Conservation (phyloP, 768 basidiomycete genomes). For the Leccinum longicurvipes region DNA sequence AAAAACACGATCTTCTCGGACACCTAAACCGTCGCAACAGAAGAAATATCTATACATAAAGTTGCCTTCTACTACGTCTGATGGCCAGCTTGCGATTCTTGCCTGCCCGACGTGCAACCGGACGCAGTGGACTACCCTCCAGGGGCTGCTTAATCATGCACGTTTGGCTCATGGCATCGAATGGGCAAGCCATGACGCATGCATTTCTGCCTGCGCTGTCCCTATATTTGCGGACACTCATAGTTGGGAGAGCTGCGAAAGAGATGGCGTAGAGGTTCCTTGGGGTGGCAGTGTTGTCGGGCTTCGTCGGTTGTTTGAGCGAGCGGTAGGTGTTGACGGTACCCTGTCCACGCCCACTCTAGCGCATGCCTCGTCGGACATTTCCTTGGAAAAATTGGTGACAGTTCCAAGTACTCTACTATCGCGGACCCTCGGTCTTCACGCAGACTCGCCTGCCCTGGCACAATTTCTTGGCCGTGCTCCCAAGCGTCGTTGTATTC, state of each 20-base stretch:
- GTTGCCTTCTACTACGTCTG: slow-evolving; percentile 26
- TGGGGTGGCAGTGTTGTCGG: slow-evolving; percentile 41
- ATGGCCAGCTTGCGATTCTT: slow-evolving; percentile 33
- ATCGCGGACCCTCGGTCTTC: slow-evolving; percentile 46
- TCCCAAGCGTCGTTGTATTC: slow-evolving; percentile 40
- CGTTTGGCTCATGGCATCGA: slow-evolving; percentile 47
- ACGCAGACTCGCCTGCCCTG: slow-evolving; percentile 49
- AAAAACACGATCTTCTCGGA: slow-evolving; percentile 28
- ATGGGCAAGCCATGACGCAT: slow-evolving; percentile 51
- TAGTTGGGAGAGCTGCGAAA: slow-evolving; percentile 35
- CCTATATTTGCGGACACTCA: slow-evolving; percentile 33
- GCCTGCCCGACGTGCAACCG: slow-evolving; percentile 43
- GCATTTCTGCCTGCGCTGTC: slow-evolving; percentile 44
- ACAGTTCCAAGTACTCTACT: slow-evolving; percentile 37
- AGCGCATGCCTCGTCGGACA: not conserved
- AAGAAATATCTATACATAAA: slow-evolving; percentile 43
- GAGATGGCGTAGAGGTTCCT: slow-evolving; percentile 35
- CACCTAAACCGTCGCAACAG: slow-evolving; percentile 25
- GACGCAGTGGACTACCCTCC: slow-evolving; percentile 48
- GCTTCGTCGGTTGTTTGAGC: slow-evolving; percentile 45
- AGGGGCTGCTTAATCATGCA: slow-evolving; percentile 51
- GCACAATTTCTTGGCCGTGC: slow-evolving; percentile 48
- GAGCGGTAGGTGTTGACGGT: slow-evolving; percentile 42
- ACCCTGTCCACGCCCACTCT: slow-evolving; percentile 12
- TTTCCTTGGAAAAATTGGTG: slow-evolving; percentile 5